A percentile compares a stretch with the other conserved stretches of the same genome.
Evolutionary conservation across 192 early-diverging fungal species (phyloP).

Genomic region (Chytriomyces sp.): DNA sequence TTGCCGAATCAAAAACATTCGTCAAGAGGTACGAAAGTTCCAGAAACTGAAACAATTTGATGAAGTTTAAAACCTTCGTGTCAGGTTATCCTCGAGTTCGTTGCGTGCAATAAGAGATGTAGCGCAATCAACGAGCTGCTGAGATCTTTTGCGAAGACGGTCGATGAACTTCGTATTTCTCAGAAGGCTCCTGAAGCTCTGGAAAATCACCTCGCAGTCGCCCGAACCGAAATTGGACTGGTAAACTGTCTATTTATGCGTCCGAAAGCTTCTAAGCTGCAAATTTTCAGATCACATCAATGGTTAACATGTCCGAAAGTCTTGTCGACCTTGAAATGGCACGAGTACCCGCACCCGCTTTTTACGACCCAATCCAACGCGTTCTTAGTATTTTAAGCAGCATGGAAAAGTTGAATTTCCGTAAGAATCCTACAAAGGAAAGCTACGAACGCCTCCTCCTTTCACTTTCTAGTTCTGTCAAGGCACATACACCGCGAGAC

Average conservation of each 20-base stretch:
- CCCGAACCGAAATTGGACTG: too few species aligned
- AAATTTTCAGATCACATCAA: neutral
- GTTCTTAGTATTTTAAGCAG: neutral
- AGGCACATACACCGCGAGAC: neutral
- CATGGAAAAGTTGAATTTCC: neutral
- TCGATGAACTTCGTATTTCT: too few species aligned
- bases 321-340: constrained; percentile 1
- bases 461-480: neutral
- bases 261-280: too few species aligned
- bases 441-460: neutral
- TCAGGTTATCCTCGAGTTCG: too few species aligned
- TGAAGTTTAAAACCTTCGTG: too few species aligned
- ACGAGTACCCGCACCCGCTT: neutral
- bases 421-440: constrained; percentile 8
- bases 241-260: too few species aligned
- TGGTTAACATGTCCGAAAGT: neutral
- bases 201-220: too few species aligned
- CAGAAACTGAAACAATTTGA: neutral
- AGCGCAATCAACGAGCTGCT: too few species aligned
- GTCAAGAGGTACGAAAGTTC: neutral
- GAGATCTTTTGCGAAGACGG: too few species aligned
- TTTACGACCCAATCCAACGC: neutral
- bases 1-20: neutral
- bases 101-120: too few species aligned
- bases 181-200: too few species aligned